Base-by-base conservation (phyloP, 2,329 filamentous ascomycete species). In the Alternaria gansuensis region DNA sequence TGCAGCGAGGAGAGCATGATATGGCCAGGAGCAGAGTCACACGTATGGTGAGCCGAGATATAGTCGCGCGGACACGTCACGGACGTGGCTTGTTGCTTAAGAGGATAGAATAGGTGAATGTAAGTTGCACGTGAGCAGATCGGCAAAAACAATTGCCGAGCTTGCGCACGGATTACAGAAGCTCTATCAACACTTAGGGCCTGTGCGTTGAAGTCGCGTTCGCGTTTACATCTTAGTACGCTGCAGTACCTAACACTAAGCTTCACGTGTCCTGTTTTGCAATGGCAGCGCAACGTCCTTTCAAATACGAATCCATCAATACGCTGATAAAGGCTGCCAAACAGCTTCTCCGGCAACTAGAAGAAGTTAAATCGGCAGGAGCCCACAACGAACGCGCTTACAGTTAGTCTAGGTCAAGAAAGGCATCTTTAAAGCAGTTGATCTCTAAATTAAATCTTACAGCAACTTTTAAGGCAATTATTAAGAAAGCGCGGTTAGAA, bases 321-420 rank as follows among this genome's bases (percentile, higher is more conserved):
- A 3, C 23, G 9, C 4, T 55, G 34, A n/a, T 43, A 31, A 24
- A 9, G 45, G 34, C 44, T 49, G 28, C 53, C 1, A 37, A 26
- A 55, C 10, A 36, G 34, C 45, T 29, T 55, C 9, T 43, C 24
- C 23, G 4, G 37, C 37, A 29, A 29, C 29, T 56, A 5, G 14
- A 56, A 28, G 28, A 50, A 37, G 37, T 56, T 7, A 37, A 36
- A 44, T 36, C 29, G 14, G 53, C 36, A 50, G 26, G 23, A 50
- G 31, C 36, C 23, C 29, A 44, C 29, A 3, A 51, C 28, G 23
- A 51, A 56, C 31, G 29, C 37, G 37, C 9, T 44, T n/a, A 41
- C 14, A 9, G 53, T 28, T 21, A 37, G 36, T 29, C 45, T 8
- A 44, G 26, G 21, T 34, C 8, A 11, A 51, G 37, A 41, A 48